Evolutionary conservation across 1,139 yeast species (phyloP).

Genomic region (Sugiyamaella paludigena): DNA sequence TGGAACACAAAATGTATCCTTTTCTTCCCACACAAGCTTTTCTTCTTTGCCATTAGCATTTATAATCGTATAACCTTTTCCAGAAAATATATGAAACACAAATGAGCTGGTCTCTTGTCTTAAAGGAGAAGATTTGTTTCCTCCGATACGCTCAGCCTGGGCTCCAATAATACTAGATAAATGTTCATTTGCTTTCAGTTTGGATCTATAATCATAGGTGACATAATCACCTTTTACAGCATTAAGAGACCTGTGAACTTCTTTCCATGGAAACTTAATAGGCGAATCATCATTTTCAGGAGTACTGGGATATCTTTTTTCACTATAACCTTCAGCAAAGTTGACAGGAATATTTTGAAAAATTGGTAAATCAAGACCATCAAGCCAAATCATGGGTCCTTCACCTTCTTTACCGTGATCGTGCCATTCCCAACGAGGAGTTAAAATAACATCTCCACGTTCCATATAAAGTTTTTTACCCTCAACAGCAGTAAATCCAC

Average conservation of each 20-base stretch:
- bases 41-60: constrained; percentile 17
- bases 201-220: constrained; percentile 19
- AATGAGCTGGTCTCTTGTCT: constrained; percentile 30
- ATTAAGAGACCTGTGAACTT: constrained; percentile 24
- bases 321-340: constrained; percentile 29
- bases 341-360: constrained; percentile 33
- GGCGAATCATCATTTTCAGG: constrained; percentile 20
- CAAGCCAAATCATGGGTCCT: constrained; percentile 35
- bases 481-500: constrained; percentile 32
- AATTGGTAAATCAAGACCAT: constrained; percentile 32
- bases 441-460: constrained; percentile 31
- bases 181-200: constrained; percentile 1
- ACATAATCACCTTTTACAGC: constrained; percentile 20
- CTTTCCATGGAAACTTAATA: constrained; percentile 28
- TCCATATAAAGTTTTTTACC: constrained; percentile 30
- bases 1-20: constrained; percentile 31
- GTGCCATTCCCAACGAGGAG: constrained; percentile 35
- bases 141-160: constrained; percentile 27
- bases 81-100: constrained; percentile 27
- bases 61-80: constrained; percentile 26
- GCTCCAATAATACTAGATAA: constrained; percentile 29
- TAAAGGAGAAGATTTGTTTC: constrained; percentile 17
- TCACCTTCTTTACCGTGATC: constrained; percentile 33
- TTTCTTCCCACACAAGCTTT: constrained; percentile 21
- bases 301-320: constrained; percentile 26